Evolutionary conservation across 108 stramenopile genomes (phyloP), one percentile per base, ranked within the genome.

Genomic region (Seminavis robusta): DNA sequence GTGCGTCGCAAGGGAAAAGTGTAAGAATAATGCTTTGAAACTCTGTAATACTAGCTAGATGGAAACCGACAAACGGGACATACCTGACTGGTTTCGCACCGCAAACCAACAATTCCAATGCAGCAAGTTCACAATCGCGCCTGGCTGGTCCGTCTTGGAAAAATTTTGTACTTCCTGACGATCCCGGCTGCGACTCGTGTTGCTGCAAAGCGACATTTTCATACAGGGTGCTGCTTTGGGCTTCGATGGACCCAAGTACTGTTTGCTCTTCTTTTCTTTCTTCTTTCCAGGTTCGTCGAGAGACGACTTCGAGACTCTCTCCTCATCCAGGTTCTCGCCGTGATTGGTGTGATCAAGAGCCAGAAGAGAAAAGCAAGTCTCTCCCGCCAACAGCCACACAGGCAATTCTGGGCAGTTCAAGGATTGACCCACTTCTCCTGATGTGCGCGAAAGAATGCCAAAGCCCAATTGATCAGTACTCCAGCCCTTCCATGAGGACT

Each of bases 51-150:
- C n/a, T n/a, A n/a, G n/a, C n/a, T n/a, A n/a, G n/a, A n/a, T n/a
- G n/a, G n/a, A n/a, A n/a, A n/a, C n/a, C n/a, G n/a, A n/a, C n/a
- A n/a, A n/a, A n/a, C n/a, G n/a, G n/a, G n/a, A n/a, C n/a, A n/a
- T n/a, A n/a, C n/a, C 44, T 54, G 47, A 60, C 25, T 36, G 16
- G 17, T 55, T 20, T 8, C 49, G 69, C 41, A 74, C 54, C 4
- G 63, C 81, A 37, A 66, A 69, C 85, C 85, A 86, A 33, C 71
- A 71, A 61, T 84, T 84, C 83, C 84, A 90, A 60, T 86, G 81
- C 1, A 52, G 42, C 49, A 90, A 41, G 8, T 57, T 47, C 23
- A 80, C 56, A 1, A 64, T 41, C 50, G 59, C 47, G n/a, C 80
- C 77, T 3, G 77, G 69, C 34, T 56, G 37, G 54, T 86, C 79